phyloP scores from a whole-genome alignment of 805 yeast species.

The Ogataea pignaliae region DNA sequence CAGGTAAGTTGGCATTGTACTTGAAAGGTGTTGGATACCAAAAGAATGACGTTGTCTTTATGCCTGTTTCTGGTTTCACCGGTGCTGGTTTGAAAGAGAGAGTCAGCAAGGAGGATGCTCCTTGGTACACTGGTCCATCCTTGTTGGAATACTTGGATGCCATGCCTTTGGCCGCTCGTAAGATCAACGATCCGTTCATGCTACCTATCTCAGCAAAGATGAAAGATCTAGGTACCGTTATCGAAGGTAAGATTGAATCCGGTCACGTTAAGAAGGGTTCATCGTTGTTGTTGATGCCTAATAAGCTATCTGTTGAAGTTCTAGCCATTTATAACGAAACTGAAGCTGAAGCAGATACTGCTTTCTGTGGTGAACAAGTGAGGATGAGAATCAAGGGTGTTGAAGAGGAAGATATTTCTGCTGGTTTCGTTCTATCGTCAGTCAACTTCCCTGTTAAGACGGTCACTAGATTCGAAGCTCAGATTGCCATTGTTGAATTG shows the following conservation, averaged over 20 bases:
- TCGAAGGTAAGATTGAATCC: constrained; percentile 97
- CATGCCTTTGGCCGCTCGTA: constrained; percentile 79
- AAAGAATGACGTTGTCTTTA: constrained; percentile 79
- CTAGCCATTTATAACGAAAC: constrained; percentile 88
- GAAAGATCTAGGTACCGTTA: constrained; percentile 95
- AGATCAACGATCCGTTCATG: constrained; percentile 94
- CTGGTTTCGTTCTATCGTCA: constrained; percentile 90
- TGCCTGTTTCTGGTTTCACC: constrained; percentile 98
- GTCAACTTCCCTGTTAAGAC: constrained; percentile 85
- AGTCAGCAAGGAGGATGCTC: constrained; percentile 63
- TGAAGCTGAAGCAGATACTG: constrained; percentile 87
- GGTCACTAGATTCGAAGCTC: constrained; percentile 89
- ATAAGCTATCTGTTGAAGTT: constrained; percentile 78
- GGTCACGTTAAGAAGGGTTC: constrained; percentile 86
- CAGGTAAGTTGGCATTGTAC: constrained; percentile 68
- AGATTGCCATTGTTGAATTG: constrained; percentile 93
- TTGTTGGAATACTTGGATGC: constrained; percentile 83
- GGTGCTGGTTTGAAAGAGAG: constrained; percentile 95
- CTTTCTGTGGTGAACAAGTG: constrained; percentile 96
- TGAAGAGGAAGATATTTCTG: constrained; percentile 92
- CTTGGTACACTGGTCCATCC: constrained; percentile 95
- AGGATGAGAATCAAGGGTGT: constrained; percentile 89
- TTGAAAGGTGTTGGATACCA: constrained; percentile 87
- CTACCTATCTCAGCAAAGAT: constrained; percentile 90
- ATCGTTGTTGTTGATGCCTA: constrained; percentile 85